Evolutionary conservation across 805 yeast species (phyloP), one percentile per base, ranked within the genome.

Genomic region (Myxozyma kluyveri): DNA sequence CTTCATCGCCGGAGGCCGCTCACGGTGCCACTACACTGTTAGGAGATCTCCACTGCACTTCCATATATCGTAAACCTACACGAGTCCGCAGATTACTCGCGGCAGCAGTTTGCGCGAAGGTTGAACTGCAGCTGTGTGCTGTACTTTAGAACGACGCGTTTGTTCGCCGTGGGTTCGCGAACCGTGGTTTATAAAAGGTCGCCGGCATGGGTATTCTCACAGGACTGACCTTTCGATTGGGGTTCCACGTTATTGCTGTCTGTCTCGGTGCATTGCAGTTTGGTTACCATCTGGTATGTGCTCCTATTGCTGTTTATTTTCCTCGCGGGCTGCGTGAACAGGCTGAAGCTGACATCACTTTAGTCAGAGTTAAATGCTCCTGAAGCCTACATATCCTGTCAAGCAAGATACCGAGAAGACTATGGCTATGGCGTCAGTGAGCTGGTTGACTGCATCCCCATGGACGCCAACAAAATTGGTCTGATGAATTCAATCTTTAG

Each of bases 321-420:
- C 21, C 31, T 12, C 5, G 39, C 19, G 3, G 14, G 22, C 14
- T 26, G 19, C 22, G 35, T 22, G 43, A 6, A 26, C n/a, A 26
- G 18, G 6, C 3, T 3, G 17, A 17, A 4, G 32, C 33, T 33
- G 33, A 39, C 27, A 18, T 19, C 17, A 12, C n/a, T 12, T 6
- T 44, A 67, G 69, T 84, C 96, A 1, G 97, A 90, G 67, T 75
- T 91, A 66, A 91, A 91, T 69, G 95, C 96, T 4, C 96, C 97
- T 0, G 86, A 85, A 24, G 42, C 54, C 10, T 56, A 56, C 23
- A 54, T 56, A 24, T 56, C 60, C 10, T 56, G 60, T 33, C 52
- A 48, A 27, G 38, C 46, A 35, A 37, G 42, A 17, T 44, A 56
- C 45, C 22, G 38, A 4, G 51, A 45, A 12, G 39, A 40, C 21